These are phyloP conservation scores for Candida corydali DNA, from an alignment of 805 yeast genomes.

Conservation along the genomic window DNA sequence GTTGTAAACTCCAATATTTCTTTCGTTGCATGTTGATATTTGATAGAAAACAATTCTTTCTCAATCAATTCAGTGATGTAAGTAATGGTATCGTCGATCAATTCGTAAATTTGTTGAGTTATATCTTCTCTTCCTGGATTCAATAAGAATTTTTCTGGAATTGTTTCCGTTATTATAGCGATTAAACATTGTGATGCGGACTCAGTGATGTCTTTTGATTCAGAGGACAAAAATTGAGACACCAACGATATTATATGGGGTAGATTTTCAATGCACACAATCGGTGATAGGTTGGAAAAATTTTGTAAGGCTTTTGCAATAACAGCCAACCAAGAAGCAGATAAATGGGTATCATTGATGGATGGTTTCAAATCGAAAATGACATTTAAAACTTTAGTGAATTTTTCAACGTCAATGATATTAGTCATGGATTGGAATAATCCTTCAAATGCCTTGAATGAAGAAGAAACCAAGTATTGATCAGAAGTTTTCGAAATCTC, in stretches of 20 bases:
- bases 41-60: slow-evolving; percentile 62
- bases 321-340: slow-evolving; percentile 94
- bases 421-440: slow-evolving; percentile 63
- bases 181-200: slow-evolving; percentile 87
- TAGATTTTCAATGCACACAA: slow-evolving; percentile 49
- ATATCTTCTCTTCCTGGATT: slow-evolving; percentile 40
- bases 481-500: slow-evolving; percentile 78
- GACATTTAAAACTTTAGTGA: slow-evolving; percentile 59
- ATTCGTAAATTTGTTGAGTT: slow-evolving; percentile 49
- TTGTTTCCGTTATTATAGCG: slow-evolving; percentile 65
- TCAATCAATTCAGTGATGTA: slow-evolving; percentile 49
- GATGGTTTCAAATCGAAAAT: slow-evolving; percentile 81
- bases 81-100: slow-evolving; percentile 50
- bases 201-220: slow-evolving; percentile 55
- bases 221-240: slow-evolving; percentile 63
- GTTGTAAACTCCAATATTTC: slow-evolving; percentile 69
- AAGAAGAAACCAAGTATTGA: slow-evolving; percentile 75
- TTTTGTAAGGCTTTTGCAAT: slow-evolving; percentile 70
- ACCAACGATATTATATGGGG: slow-evolving; percentile 49
- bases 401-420: slow-evolving; percentile 59
- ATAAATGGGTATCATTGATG: slow-evolving; percentile 73
- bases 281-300: slow-evolving; percentile 30
- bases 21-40: slow-evolving; percentile 70
- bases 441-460: slow-evolving; percentile 81
- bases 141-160: slow-evolving; percentile 58